Evolutionary conservation across 176 grass and related monocot genomes (phyloP).

Genomic region (Chrysopogon serrulatus): DNA sequence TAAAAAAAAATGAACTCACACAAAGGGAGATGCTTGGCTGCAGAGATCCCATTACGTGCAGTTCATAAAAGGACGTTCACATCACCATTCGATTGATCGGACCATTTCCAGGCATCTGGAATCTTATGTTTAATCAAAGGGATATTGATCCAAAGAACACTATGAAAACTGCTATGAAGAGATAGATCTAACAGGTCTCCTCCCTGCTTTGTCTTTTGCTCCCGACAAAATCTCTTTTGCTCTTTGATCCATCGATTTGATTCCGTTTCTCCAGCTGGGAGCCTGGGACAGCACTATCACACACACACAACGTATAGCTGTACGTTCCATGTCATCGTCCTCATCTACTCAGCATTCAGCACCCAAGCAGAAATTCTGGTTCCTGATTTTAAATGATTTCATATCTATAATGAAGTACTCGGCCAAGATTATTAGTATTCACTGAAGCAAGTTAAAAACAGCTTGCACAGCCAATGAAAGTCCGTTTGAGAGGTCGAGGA

Average conservation of each 20-base stretch:
- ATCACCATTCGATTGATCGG: background rate
- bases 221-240: constrained; percentile 39
- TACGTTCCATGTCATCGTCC: constrained; percentile 7
- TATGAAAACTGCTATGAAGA: constrained; percentile 3
- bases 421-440: background rate
- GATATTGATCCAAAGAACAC: constrained; percentile 4
- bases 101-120: constrained; percentile 22
- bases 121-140: constrained; percentile 43
- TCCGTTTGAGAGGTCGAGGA: constrained; percentile 26
- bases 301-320: background rate
- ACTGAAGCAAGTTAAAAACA: background rate
- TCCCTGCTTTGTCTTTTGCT: constrained; percentile 11
- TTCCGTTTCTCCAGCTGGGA: constrained; percentile 9
- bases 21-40: background rate
- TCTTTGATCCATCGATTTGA: constrained; percentile 39
- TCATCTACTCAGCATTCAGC: constrained; percentile 1
- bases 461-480: background rate
- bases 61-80: background rate
- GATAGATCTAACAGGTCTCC: constrained; percentile 7
- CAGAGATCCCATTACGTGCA: background rate
- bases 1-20: background rate
- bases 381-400: background rate
- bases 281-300: background rate
- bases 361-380: background rate
- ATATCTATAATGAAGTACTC: background rate